Conservation (phyloP, 164 flowering plant genomes). For the Euptelea pleiosperma region DNA sequence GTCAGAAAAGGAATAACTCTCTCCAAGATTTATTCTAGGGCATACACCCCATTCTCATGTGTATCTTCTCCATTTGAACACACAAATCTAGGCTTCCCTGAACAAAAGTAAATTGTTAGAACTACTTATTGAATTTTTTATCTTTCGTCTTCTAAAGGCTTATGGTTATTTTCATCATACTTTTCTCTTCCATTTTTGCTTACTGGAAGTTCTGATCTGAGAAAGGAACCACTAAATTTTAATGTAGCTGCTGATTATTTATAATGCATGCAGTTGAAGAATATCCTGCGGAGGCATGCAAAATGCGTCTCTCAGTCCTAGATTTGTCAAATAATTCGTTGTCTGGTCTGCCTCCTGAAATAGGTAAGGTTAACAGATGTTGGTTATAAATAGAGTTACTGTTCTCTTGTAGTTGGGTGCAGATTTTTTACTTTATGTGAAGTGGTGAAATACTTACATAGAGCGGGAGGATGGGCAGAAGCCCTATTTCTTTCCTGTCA, state of each 20-base stretch:
- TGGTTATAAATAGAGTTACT: background rate
- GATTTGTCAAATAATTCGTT: conserved; percentile 95
- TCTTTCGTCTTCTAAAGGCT: too few relatives aligned
- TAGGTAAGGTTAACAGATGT: conserved; percentile 51
- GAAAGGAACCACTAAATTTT: background rate
- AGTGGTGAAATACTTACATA: background rate
- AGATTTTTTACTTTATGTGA: conserved; percentile 3
- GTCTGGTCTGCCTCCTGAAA: conserved; percentile 79
- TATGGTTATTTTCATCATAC: too few relatives aligned
- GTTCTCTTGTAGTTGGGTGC: background rate
- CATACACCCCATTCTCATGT: too few relatives aligned
- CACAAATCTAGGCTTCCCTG: too few relatives aligned
- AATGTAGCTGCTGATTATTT: conserved; percentile 3
- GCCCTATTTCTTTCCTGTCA: background rate
- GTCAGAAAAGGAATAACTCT: too few relatives aligned
- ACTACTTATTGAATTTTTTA: too few relatives aligned
- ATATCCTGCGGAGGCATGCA: conserved; percentile 87
- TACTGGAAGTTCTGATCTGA: background rate
- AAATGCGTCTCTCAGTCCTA: conserved; percentile 63
- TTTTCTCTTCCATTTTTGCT: too few relatives aligned
- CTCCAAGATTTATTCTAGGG: too few relatives aligned
- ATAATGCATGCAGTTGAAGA: conserved; percentile 61
- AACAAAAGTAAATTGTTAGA: too few relatives aligned
- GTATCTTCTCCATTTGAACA: too few relatives aligned
- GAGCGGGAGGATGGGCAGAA: background rate